Evolutionary conservation across 495 filamentous ascomycete species (phyloP).

Genomic region (Penicillium arizonense): DNA sequence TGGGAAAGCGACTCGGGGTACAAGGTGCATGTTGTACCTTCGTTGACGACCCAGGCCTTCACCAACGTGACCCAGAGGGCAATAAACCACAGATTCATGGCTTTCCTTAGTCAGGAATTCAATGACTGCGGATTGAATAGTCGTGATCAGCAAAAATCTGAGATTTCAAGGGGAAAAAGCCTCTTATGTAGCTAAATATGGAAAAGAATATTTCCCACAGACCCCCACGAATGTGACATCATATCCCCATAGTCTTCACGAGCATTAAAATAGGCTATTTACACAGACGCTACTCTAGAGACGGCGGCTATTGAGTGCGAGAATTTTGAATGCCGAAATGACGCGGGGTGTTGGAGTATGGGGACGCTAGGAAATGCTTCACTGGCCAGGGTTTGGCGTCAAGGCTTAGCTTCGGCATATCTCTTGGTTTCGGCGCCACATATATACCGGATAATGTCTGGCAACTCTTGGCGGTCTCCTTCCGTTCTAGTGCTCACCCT

Average conservation of each 20-base stretch:
- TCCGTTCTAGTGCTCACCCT: slow-evolving; percentile 5
- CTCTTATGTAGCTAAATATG: neutral
- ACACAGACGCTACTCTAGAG: neutral
- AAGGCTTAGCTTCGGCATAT: neutral
- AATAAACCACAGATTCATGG: slow-evolving; percentile 10
- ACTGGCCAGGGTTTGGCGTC: neutral
- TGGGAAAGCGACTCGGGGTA: slow-evolving; percentile 15
- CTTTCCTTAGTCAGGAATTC: neutral
- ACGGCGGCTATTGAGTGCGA: slow-evolving; percentile 4
- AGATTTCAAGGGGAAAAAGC: neutral
- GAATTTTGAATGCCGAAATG: slow-evolving; percentile 3
- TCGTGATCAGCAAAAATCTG: no score
- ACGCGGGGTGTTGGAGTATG: neutral
- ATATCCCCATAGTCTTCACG: neutral
- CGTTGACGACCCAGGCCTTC: slow-evolving; percentile 18
- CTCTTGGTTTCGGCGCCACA: neutral
- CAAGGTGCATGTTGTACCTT: slow-evolving; percentile 17
- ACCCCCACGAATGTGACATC: slow-evolving; percentile 10
- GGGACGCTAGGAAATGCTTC: neutral
- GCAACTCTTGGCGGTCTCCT: neutral
- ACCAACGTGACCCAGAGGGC: slow-evolving; percentile 9
- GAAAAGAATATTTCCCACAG: neutral
- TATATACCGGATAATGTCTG: neutral
- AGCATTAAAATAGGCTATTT: neutral
- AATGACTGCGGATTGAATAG: neutral